Evolutionary conservation across 2,329 filamentous ascomycete species (phyloP).

Genomic region (Aspergillus fructus): DNA sequence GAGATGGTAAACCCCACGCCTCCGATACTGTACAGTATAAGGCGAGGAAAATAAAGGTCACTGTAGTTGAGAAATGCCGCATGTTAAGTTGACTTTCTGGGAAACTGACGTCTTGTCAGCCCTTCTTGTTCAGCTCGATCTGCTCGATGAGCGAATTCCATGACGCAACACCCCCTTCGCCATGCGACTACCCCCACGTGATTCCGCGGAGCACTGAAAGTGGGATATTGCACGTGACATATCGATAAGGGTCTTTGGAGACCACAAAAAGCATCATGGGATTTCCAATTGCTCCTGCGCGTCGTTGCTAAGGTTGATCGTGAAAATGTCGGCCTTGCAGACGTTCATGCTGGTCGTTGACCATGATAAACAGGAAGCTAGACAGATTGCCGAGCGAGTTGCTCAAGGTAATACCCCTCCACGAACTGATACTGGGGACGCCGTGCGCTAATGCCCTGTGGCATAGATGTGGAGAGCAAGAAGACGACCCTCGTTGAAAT

Average conservation of each 20-base stretch:
- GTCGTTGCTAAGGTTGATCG: constrained; percentile 10
- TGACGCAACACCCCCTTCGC: constrained; percentile 22
- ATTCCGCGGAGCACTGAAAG: constrained; percentile 10
- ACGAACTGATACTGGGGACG: constrained; percentile 5
- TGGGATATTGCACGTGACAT: constrained; percentile 19
- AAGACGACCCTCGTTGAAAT: constrained; percentile 61
- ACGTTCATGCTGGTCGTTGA: constrained; percentile 50
- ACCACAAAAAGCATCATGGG: constrained; percentile 23
- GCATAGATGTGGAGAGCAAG: constrained; percentile 57
- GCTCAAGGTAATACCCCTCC: constrained; percentile 40
- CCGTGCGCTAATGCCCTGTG: constrained; percentile 17
- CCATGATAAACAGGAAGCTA: constrained; percentile 47
- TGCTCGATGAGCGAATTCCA: background rate
- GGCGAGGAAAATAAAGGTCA: constrained; percentile 4
- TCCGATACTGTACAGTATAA: constrained; percentile 15
- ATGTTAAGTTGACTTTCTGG: constrained; percentile 10
- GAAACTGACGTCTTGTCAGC: background rate
- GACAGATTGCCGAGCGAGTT: constrained; percentile 43
- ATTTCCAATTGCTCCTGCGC: constrained; percentile 14
- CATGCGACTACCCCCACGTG: constrained; percentile 12
- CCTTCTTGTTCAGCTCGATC: background rate
- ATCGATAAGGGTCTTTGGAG: constrained; percentile 25
- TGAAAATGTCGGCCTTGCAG: constrained; percentile 49
- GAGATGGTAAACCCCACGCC: constrained; percentile 13
- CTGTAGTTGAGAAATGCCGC: constrained; percentile 6